Conservation (phyloP, 2,329 filamentous ascomycete species). For the Diaporthe vexans region DNA sequence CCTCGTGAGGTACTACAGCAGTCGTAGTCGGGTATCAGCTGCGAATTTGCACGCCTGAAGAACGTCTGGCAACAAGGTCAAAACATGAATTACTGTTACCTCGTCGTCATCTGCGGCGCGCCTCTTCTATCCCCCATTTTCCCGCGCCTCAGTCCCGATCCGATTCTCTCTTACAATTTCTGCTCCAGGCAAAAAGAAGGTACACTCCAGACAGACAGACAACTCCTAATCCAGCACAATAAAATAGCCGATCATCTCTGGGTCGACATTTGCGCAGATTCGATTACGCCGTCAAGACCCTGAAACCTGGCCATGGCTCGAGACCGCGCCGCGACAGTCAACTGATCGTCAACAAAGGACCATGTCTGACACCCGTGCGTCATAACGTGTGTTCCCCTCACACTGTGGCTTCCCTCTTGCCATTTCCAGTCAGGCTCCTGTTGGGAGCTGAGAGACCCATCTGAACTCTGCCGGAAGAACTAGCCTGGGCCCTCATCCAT, state of each 20-base stretch:
- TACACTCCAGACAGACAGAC: not conserved
- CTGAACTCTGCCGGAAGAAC: not conserved
- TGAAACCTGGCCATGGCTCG: not conserved
- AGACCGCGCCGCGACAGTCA: not conserved
- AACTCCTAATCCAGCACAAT: constrained; percentile 4
- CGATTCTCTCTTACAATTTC: not conserved
- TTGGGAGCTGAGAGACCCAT: not conserved
- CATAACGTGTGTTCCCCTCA: not conserved
- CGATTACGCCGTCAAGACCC: not conserved
- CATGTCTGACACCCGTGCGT: not conserved
- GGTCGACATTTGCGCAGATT: not conserved
- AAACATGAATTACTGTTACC: not conserved
- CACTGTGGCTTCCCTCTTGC: not conserved
- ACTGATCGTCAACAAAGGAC: not conserved
- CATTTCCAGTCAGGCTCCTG: not conserved
- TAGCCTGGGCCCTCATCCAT: constrained; percentile 24
- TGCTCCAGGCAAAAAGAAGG: not conserved
- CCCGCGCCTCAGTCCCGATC: not conserved
- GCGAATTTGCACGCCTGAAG: not conserved
- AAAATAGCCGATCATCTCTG: not conserved
- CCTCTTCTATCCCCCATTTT: not conserved
- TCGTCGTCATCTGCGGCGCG: not conserved
- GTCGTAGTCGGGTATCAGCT: not conserved
- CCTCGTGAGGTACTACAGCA: not conserved
- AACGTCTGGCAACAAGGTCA: not conserved